Conservation (phyloP, 2,329 filamentous ascomycete genomes). For the Xylariaceae sp. region DNA sequence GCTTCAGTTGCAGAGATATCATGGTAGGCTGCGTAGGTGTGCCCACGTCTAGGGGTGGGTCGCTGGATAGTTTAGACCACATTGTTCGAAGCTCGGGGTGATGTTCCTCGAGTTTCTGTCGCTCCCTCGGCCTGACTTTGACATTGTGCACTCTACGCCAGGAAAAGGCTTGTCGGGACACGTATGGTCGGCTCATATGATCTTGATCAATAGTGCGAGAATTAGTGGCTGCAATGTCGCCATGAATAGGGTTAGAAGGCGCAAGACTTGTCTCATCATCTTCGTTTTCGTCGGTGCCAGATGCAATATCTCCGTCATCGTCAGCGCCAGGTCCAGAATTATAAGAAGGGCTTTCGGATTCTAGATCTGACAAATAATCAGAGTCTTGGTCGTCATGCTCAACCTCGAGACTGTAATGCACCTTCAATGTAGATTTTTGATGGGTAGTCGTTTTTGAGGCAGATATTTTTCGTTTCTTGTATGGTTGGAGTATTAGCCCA, state of each 20-base stretch:
- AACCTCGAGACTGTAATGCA: neutral
- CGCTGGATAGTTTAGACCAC: conserved; percentile 75
- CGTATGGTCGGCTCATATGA: too few species aligned
- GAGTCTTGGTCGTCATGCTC: neutral
- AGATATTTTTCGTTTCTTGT: conserved; percentile 16
- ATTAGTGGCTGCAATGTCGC: too few species aligned
- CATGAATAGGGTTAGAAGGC: too few species aligned
- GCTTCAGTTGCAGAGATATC: conserved; percentile 81
- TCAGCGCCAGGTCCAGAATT: too few species aligned
- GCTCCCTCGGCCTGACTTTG: conserved; percentile 43
- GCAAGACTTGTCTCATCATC: too few species aligned
- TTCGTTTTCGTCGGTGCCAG: too few species aligned
- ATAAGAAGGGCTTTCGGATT: too few species aligned
- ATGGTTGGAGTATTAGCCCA: neutral
- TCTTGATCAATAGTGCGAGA: too few species aligned
- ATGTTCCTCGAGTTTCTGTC: conserved; percentile 64
- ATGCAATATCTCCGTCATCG: too few species aligned
- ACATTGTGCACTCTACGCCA: neutral
- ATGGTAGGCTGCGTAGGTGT: conserved; percentile 66
- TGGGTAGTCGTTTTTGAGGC: neutral
- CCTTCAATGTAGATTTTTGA: neutral
- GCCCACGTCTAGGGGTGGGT: conserved; percentile 59
- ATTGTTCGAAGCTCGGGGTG: conserved; percentile 79
- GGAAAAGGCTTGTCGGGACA: too few species aligned
- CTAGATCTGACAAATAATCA: neutral